Conservation (phyloP, 2,329 filamentous ascomycete species). For the Aspergillus brunneoviolaceus region DNA sequence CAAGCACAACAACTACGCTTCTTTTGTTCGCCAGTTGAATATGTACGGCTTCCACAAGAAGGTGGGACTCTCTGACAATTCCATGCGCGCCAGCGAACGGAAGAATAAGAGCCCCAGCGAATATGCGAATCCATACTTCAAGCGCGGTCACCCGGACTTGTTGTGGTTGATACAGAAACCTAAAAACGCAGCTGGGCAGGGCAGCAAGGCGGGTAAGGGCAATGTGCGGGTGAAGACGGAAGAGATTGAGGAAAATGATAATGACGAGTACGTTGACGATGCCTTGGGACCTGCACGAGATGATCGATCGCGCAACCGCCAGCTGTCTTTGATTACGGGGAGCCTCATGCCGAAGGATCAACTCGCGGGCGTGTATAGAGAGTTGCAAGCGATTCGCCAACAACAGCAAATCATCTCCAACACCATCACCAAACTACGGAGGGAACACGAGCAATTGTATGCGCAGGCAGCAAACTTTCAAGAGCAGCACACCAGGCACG, state of each 20-base stretch:
- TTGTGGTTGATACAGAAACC: conserved; percentile 97
- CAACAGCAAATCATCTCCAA: conserved; percentile 84
- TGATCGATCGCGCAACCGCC: conserved; percentile 37
- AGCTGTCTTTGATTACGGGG: conserved; percentile 44
- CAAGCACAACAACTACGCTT: conserved; percentile 78
- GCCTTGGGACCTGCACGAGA: conserved; percentile 32
- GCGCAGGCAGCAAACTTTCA: conserved; percentile 87
- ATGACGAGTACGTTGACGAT: conserved; percentile 58
- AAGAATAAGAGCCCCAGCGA: conserved; percentile 98
- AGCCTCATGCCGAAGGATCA: conserved; percentile 65
- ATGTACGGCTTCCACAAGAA: conserved; percentile 68
- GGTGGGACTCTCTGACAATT: conserved; percentile 90
- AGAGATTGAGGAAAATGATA: conserved; percentile 62
- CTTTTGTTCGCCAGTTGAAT: conserved; percentile 70
- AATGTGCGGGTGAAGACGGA: conserved; percentile 49
- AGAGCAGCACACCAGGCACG: conserved; percentile 89
- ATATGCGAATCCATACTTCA: conserved; percentile 96
- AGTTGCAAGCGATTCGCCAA: conserved; percentile 77
- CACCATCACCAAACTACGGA: conserved; percentile 75
- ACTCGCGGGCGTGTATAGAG: conserved; percentile 71
- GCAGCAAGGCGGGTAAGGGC: conserved; percentile 52
- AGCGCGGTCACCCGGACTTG: conserved; percentile 85
- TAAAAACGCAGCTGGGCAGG: conserved; percentile 64
- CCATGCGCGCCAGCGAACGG: conserved; percentile 93
- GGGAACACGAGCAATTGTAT: conserved; percentile 84